Evolutionary conservation across 2,329 filamentous ascomycete species (phyloP).

Genomic region (Fusarium sp.): DNA sequence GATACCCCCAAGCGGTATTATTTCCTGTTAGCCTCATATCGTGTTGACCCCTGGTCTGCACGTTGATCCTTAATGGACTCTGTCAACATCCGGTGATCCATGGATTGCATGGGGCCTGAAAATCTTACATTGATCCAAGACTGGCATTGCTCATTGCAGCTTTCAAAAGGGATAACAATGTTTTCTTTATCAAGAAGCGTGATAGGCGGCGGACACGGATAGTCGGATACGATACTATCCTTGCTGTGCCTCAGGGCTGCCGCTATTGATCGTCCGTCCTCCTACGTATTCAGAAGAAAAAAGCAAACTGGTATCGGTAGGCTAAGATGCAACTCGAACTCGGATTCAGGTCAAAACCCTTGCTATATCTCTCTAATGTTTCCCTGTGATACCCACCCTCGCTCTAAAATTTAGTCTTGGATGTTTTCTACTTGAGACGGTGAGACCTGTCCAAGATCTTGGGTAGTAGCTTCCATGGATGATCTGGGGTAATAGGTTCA

Average conservation of each 20-base stretch:
- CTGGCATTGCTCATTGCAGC: not conserved
- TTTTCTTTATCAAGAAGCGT: not conserved
- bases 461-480: not conserved
- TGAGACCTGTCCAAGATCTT: not conserved
- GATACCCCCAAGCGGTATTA: not conserved
- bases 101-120: not conserved
- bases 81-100: not conserved
- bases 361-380: conserved; percentile 13
- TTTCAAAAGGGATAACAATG: conserved; percentile 3
- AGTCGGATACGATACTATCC: not conserved
- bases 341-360: conserved; percentile 20
- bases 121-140: no score
- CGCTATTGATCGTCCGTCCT: conserved; percentile 14
- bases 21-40: conserved; percentile 5
- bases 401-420: no score
- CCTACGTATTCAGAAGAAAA: conserved; percentile 9
- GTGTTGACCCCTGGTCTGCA: conserved; percentile 14
- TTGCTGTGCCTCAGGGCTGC: conserved; percentile 26
- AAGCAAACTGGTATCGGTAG: conserved; percentile 8
- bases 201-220: not conserved
- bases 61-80: conserved; percentile 3
- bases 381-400: conserved; percentile 27
- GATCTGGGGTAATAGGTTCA: conserved; percentile 19
- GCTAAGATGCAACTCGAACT: conserved; percentile 5
- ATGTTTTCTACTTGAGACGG: not conserved